Conservation (phyloP, 371 early-diverging fungal species). For the Entomophthora muscae region DNA sequence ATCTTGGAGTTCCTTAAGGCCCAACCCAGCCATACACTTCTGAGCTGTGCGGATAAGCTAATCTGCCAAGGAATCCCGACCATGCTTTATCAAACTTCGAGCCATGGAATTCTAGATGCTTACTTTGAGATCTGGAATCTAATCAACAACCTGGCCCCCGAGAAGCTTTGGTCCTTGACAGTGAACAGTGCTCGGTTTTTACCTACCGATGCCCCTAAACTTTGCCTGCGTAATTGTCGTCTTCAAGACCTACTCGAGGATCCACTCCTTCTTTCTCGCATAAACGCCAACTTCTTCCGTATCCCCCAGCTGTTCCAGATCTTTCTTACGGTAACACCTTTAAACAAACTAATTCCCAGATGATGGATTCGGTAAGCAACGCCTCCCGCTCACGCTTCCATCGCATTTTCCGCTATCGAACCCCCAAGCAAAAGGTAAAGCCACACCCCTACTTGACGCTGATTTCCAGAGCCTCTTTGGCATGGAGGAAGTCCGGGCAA, state of each 20-base stretch:
- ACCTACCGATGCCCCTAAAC: background rate
- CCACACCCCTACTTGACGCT: background rate
- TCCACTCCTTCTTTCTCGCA: background rate
- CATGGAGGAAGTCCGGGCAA: background rate
- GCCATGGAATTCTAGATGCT: background rate
- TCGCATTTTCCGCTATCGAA: background rate
- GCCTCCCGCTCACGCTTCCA: background rate
- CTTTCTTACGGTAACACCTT: background rate
- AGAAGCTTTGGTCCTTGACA: background rate
- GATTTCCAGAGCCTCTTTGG: background rate
- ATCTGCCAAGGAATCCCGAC: background rate
- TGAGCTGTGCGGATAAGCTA: background rate
- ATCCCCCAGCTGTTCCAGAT: conserved; percentile 3
- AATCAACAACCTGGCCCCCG: background rate
- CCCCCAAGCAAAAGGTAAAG: background rate
- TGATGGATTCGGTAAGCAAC: background rate
- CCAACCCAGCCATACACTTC: background rate
- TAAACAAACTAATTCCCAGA: background rate
- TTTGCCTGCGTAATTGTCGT: background rate
- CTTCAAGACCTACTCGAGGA: background rate
- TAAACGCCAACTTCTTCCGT: background rate
- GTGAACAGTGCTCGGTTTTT: background rate
- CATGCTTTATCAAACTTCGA: background rate
- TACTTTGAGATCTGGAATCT: background rate
- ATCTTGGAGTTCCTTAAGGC: background rate